These are phyloP conservation scores for Alternaria gaisen DNA, from an alignment of 2,329 filamentous ascomycete genomes.

Conservation along the genomic window DNA sequence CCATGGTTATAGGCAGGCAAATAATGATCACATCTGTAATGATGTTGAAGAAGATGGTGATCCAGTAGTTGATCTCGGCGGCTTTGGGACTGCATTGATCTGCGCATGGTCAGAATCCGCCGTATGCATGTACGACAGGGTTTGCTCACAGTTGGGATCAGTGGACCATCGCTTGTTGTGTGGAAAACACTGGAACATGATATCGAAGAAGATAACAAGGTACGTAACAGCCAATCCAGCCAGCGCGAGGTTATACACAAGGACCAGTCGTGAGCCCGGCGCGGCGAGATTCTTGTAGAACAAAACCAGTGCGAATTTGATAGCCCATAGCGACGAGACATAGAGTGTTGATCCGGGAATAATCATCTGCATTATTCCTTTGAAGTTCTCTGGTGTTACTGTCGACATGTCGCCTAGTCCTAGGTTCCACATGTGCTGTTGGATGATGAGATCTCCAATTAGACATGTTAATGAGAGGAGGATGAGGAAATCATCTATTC, in stretches of 20 bases:
- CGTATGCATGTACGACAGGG: neutral
- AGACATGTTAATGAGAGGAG: conserved; percentile 42
- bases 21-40: conserved; percentile 33
- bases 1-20: conserved; percentile 32
- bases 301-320: conserved; percentile 54
- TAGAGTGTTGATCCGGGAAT: conserved; percentile 54
- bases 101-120: conserved; percentile 19
- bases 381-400: conserved; percentile 22
- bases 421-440: conserved; percentile 48
- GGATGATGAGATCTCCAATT: conserved; percentile 28
- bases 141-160: conserved; percentile 27
- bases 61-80: conserved; percentile 32
- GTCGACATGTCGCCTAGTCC: conserved; percentile 35
- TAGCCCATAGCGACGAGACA: conserved; percentile 53
- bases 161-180: conserved; percentile 40
- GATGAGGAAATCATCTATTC: conserved; percentile 45
- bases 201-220: conserved; percentile 51
- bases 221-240: conserved; percentile 43
- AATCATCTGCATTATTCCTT: conserved; percentile 48
- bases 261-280: conserved; percentile 47
- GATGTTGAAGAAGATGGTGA: conserved; percentile 36
- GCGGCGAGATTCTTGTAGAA: conserved; percentile 55
- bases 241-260: conserved; percentile 51
- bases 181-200: conserved; percentile 53
- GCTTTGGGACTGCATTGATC: conserved; percentile 33